A percentile compares a stretch with the other conserved stretches of the same genome.
These are phyloP conservation scores for Talaromyces nanjingensis DNA, from an alignment of 495 filamentous ascomycete genomes.

Conservation along the genomic window DNA sequence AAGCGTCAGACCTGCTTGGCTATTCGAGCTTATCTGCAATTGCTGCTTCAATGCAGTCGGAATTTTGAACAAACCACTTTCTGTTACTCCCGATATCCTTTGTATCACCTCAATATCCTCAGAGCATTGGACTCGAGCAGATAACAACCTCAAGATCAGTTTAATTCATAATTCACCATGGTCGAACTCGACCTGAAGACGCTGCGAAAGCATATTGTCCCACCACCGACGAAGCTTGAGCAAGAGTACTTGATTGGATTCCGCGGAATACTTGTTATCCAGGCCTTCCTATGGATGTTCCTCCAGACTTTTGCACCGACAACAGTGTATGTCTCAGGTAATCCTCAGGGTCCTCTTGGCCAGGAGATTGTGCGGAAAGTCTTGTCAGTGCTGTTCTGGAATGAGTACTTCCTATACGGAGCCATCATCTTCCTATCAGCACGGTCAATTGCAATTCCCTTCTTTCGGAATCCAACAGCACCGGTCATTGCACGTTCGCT, in stretches of 20 bases:
- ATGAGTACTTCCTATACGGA: slow-evolving; percentile 27
- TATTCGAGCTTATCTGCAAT: background rate
- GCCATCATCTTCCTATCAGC: slow-evolving; percentile 29
- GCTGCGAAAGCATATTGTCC: slow-evolving; percentile 4
- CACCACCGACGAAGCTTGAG: slow-evolving; percentile 1
- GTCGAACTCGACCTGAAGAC: background rate
- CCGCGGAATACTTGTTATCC: slow-evolving; percentile 24
- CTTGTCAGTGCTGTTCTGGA: slow-evolving; percentile 29
- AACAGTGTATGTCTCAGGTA: slow-evolving; percentile 17
- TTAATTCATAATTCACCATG: background rate
- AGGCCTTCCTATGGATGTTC: slow-evolving; percentile 29
- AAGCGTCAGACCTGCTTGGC: background rate
- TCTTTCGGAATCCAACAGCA: slow-evolving; percentile 19
- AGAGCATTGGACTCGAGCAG: background rate
- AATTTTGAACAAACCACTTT: background rate
- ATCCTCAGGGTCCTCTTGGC: slow-evolving; percentile 14
- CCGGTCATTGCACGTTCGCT: slow-evolving; percentile 25
- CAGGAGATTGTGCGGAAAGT: slow-evolving; percentile 25
- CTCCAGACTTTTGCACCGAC: slow-evolving; percentile 24
- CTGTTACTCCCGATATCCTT: background rate
- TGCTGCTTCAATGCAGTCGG: background rate
- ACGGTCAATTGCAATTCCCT: slow-evolving; percentile 27
- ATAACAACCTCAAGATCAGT: background rate
- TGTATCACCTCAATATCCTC: background rate
- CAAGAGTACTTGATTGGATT: slow-evolving; percentile 25